Percentiles rank a stretch among this genome's conserved stretches.
Conservation (phyloP, 2,329 filamentous ascomycete genomes). For the Coniochaeta prunicola region DNA sequence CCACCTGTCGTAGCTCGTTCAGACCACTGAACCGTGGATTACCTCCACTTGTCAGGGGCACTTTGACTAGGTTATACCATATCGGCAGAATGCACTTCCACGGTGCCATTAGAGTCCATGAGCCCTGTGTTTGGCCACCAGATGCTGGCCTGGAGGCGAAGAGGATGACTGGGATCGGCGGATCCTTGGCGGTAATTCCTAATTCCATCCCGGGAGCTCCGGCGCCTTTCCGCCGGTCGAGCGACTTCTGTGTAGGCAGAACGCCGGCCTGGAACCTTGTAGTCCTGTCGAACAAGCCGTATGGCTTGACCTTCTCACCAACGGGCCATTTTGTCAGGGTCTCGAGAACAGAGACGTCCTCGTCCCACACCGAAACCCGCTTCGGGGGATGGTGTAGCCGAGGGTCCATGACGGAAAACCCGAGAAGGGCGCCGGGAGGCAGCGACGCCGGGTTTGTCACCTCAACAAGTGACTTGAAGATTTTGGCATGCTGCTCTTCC, state of each 20-base stretch:
- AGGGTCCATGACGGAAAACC: slow-evolving; percentile 71
- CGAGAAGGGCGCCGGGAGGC: slow-evolving; percentile 61
- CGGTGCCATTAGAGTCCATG: slow-evolving; percentile 78
- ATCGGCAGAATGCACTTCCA: slow-evolving; percentile 84
- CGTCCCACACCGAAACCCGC: slow-evolving; percentile 29
- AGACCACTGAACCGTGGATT: slow-evolving; percentile 80
- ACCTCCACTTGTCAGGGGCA: slow-evolving; percentile 69
- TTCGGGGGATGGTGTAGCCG: slow-evolving; percentile 70
- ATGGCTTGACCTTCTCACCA: slow-evolving; percentile 40
- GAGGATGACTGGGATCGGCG: slow-evolving; percentile 69
- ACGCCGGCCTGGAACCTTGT: slow-evolving; percentile 57
- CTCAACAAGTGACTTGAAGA: slow-evolving; percentile 45
- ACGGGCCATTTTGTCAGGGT: slow-evolving; percentile 61
- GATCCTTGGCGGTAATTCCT: slow-evolving; percentile 52
- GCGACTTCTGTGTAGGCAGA: slow-evolving; percentile 67
- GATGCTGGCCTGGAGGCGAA: slow-evolving; percentile 48
- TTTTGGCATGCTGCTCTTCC: slow-evolving; percentile 33
- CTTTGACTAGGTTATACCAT: slow-evolving; percentile 83
- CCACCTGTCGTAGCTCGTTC: slow-evolving; percentile 69
- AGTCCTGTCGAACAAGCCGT: slow-evolving; percentile 61
- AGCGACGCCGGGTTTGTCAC: slow-evolving; percentile 64
- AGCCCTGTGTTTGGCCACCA: slow-evolving; percentile 50
- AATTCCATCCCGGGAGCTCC: slow-evolving; percentile 57
- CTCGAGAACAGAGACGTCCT: slow-evolving; percentile 41
- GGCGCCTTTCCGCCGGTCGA: slow-evolving; percentile 68